A percentile compares a stretch with the other conserved stretches of the same genome.
These are phyloP conservation scores for Diutina scorzettiae DNA, from an alignment of 1,139 yeast genomes.

Conservation along the genomic window DNA sequence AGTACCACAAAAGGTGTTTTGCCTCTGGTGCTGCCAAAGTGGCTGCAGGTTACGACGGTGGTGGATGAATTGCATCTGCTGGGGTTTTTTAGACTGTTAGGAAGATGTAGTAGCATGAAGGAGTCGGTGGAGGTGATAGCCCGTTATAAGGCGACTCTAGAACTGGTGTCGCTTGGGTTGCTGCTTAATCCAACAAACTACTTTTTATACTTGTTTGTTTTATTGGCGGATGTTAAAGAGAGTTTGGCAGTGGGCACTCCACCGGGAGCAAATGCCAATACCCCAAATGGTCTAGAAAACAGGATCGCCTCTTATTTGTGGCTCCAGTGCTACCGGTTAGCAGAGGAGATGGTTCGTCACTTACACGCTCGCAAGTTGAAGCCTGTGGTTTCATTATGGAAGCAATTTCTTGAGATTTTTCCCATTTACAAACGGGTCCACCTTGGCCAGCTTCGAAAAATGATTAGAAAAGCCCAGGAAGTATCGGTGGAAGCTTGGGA, in stretches of 20 bases:
- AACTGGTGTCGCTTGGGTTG: not conserved
- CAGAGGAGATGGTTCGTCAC: not conserved
- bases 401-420: conserved; percentile 9
- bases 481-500: conserved; percentile 6
- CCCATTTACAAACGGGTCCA: conserved; percentile 10
- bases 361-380: not conserved
- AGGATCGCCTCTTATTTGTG: conserved; percentile 6
- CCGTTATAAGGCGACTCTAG: not conserved
- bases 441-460: conserved; percentile 7
- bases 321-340: conserved; percentile 13
- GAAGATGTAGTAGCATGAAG: too few species aligned
- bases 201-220: conserved; percentile 16
- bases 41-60: conserved; percentile 8
- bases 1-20: too few species aligned
- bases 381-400: conserved; percentile 7
- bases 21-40: not conserved
- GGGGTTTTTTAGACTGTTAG: not conserved
- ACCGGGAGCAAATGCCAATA: conserved; percentile 20
- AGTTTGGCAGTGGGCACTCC: conserved; percentile 13
- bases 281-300: not conserved
- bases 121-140: not conserved
- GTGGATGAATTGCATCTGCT: not conserved
- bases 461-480: conserved; percentile 9
- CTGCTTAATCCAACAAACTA: conserved; percentile 7
- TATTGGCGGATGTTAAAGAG: conserved; percentile 15